Base-by-base conservation (phyloP, 2,329 filamentous ascomycete species). In the Talaromyces albobiverticillius region DNA sequence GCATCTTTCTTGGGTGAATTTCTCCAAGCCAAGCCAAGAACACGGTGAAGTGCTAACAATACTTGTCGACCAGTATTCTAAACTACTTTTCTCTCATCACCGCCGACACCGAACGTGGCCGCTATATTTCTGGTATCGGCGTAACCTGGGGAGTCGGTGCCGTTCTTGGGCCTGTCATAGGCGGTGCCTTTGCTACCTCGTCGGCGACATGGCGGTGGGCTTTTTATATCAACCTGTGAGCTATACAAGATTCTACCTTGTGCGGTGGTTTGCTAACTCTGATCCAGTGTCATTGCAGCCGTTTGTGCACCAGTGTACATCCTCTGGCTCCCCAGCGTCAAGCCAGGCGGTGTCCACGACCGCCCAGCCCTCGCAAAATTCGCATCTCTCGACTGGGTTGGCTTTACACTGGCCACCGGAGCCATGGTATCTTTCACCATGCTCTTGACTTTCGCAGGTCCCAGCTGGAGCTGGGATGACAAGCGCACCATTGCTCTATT, bases 201-300 rank as follows among this genome's bases (percentile, higher is more conserved):
- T 46, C 48, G 11, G 67, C 61, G 4, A 61, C 55, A 3, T 72
- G 69, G 70, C 60, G 66, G 34, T 56, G 54, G 55, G 32, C 57
- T 14, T 79, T 60, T 67, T 80, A 70, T 40, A 70, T 69, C 59
- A 32, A 66, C 10, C 42, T 45, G 42, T 45, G 42, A 45, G 42
- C n/a, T 29, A 26, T 4, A 10, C 9, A 71, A 26, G 4, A 10
- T 16, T 4, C 18, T 2, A 13, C 9, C 5, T 16, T 40, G 5
- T 40, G 18, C 16, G 9, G 72, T 77, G 1, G 67, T 73, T 20
- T 70, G 75, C 26, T 25, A 81, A 25, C 36, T 22, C 59, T 73
- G 60, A 84, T 84, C 60, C 76, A 84, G 66, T 83, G 83, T 60
- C 67, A 83, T 1, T 60, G 72, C 25, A 64, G 78, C 47, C 69